Conservation (phyloP, 2,329 filamentous ascomycete genomes). For the Colletotrichum tofieldiae region DNA sequence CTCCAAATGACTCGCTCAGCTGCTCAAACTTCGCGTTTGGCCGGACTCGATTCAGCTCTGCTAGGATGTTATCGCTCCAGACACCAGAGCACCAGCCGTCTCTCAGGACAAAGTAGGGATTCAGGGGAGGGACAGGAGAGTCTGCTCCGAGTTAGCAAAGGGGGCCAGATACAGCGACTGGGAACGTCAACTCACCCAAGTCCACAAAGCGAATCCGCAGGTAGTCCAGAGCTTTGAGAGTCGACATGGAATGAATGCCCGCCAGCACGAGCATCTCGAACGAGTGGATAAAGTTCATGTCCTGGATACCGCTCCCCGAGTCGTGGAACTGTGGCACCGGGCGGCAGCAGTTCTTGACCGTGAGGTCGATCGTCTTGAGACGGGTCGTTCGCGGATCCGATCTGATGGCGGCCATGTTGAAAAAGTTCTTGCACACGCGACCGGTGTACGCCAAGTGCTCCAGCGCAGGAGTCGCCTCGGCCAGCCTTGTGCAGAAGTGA, state of each 20-base stretch:
- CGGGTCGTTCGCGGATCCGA: constrained; percentile 64
- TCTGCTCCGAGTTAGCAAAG: constrained; percentile 62
- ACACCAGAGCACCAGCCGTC: constrained; percentile 76
- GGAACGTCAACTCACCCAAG: constrained; percentile 64
- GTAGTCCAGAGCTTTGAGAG: constrained; percentile 72
- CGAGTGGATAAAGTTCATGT: constrained; percentile 79
- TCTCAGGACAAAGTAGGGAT: constrained; percentile 79
- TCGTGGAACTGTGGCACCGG: constrained; percentile 70
- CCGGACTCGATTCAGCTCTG: constrained; percentile 71
- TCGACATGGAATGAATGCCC: constrained; percentile 73
- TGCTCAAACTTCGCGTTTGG: constrained; percentile 73
- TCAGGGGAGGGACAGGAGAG: constrained; percentile 78
- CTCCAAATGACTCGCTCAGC: constrained; percentile 75
- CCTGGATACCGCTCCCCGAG: constrained; percentile 78
- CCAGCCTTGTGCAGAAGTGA: constrained; percentile 75
- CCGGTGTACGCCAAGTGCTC: constrained; percentile 82
- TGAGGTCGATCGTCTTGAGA: constrained; percentile 78
- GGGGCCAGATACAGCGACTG: neutral
- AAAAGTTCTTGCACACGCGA: constrained; percentile 79
- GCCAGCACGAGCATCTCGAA: constrained; percentile 80
- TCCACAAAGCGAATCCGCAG: constrained; percentile 83
- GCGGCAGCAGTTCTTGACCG: constrained; percentile 83
- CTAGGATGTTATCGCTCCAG: constrained; percentile 79
- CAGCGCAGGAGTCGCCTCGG: constrained; percentile 71
- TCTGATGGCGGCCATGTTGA: constrained; percentile 69